These are phyloP conservation scores for Ampelomyces quisqualis DNA, from an alignment of 2,329 filamentous ascomycete species.

Conservation along the genomic window DNA sequence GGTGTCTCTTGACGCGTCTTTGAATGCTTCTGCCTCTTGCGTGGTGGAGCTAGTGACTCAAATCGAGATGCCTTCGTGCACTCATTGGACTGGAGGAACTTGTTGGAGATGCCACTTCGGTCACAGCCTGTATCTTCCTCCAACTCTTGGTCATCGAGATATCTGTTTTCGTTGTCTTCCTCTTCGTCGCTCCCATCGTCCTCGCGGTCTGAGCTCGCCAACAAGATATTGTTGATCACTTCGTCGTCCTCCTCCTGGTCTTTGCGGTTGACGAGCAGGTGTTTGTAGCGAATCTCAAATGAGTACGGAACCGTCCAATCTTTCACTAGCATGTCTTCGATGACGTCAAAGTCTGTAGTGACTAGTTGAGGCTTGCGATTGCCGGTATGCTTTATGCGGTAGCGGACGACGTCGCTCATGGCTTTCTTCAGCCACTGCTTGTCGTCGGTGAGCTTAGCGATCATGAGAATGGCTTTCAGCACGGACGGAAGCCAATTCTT, in stretches of 20 bases:
- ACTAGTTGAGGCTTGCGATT: slow-evolving; percentile 38
- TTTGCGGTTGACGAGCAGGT: slow-evolving; percentile 27
- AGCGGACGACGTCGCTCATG: slow-evolving; percentile 31
- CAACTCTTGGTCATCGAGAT: slow-evolving; percentile 4
- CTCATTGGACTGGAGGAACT: slow-evolving; percentile 8
- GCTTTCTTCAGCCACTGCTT: slow-evolving; percentile 26
- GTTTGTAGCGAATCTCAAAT: slow-evolving; percentile 36
- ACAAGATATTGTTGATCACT: slow-evolving; percentile 26
- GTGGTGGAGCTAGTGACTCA: background rate
- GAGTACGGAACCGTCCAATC: slow-evolving; percentile 24
- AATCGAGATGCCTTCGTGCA: slow-evolving; percentile 11
- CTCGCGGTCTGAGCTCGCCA: slow-evolving; percentile 8
- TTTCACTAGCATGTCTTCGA: slow-evolving; percentile 35
- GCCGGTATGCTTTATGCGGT: slow-evolving; percentile 34
- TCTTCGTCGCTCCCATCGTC: slow-evolving; percentile 6
- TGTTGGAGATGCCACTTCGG: slow-evolving; percentile 6
- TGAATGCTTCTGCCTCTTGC: slow-evolving; percentile 5
- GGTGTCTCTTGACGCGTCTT: slow-evolving; percentile 1
- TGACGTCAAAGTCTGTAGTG: slow-evolving; percentile 37
- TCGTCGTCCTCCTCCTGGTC: slow-evolving; percentile 19
- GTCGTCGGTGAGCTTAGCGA: slow-evolving; percentile 26
- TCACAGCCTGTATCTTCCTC: slow-evolving; percentile 3
- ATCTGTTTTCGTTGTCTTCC: slow-evolving; percentile 5
- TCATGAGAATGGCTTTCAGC: slow-evolving; percentile 29
- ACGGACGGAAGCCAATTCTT: slow-evolving; percentile 33